Evolutionary conservation across 2,329 filamentous ascomycete genomes (phyloP), one percentile per base, ranked within the genome.

Genomic region (Blastomyces gilchristii): DNA sequence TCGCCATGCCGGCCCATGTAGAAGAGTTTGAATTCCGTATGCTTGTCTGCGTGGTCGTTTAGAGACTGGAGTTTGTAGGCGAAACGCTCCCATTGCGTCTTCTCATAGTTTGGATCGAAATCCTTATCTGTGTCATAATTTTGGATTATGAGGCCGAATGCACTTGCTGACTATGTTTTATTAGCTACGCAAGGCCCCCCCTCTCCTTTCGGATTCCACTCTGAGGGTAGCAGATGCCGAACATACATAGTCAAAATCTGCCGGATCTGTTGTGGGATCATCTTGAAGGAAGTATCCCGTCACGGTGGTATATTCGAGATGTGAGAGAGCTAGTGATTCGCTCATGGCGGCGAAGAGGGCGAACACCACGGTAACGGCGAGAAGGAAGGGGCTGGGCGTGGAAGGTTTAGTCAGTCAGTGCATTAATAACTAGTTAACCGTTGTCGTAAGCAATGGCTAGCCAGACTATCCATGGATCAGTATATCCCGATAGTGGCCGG

Each of bases 1-100:
- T 87, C 79, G 28, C 85, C 85, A 69, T 87, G 85, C 37, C 85
- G 79, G 52, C 82, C 84, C 47, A 85, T 74, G 69, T 82, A 85
- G 47, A 87, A 74, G 0, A 87, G 73, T 60, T 81, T 81, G 72
- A 85, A 86, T 31, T 73, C 72, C 3, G 77, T 75, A 45, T 74
- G 74, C 0, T 68, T 57, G 0, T 70, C 70, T 2, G 73, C 72
- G 2, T 77, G 63, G 63, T 63, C 52, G 68, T 82, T 82, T n/a
- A 85, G 69, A 2, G 71, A 69, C 9, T 71, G 65, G 22, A 86
- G 73, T 65, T 82, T 77, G 54, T 76, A 68, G 12, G 72, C 71
- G 54, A 86, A 82, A 12, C 80, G 78, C 62, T 82, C 74, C 84
- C 84, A 87, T 71, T 83, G 82, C 0, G 80, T 83, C 22, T 76